Evolutionary conservation across 225 moss, liverwort and hornwort genomes (phyloP), one percentile per base, ranked within the genome.

Genomic region (Marchantia polymorpha): DNA sequence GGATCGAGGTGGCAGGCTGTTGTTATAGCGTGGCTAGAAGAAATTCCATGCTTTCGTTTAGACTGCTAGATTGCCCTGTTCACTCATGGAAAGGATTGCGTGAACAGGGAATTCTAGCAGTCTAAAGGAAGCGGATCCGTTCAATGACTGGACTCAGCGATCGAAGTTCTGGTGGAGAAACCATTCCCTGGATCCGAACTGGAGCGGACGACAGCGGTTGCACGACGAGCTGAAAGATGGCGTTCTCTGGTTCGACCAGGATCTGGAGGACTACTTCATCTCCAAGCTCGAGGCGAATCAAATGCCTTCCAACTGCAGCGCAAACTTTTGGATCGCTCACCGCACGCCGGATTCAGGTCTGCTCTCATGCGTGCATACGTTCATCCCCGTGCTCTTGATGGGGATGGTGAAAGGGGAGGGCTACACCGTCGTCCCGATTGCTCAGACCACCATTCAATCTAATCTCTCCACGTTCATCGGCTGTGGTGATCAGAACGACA

Each of bases 241-340:
- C 20, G 46, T 81, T 6, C 61, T 85, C 17, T 79, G 74, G 78
- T 85, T 78, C 75, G 84, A 85, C 75, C 60, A 78, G 53, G 39
- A 20, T 14, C 52, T 81, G 51, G 81, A 78, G 69, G 72, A 85
- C 20, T 69, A 74, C 49, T 85, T 85, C 46, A 68, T 69, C 27
- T 67, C 73, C 0, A 85, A 78, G 66, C 78, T 85, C 65, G 78
- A 85, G 60, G 22, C 17, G 11, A 78, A 52, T 64, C 84, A 85
- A n/a, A 69, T 65, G 49, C 81, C 84, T 10, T 7, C 46, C 60
- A 69, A 81, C 78, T 85, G 84, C 74, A 78, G 78, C 63, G 48
- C 69, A 52, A 81, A 69, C 30, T 81, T 81, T 74, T 85, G 84
- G 84, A 53, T 85, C 52, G 84, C 84, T 69, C 84, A 81, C 69